A percentile compares a stretch with the other conserved stretches of the same genome.
phyloP scores from a whole-genome alignment of 2,329 filamentous ascomycete species.

The Ceratocystis albifundus region DNA sequence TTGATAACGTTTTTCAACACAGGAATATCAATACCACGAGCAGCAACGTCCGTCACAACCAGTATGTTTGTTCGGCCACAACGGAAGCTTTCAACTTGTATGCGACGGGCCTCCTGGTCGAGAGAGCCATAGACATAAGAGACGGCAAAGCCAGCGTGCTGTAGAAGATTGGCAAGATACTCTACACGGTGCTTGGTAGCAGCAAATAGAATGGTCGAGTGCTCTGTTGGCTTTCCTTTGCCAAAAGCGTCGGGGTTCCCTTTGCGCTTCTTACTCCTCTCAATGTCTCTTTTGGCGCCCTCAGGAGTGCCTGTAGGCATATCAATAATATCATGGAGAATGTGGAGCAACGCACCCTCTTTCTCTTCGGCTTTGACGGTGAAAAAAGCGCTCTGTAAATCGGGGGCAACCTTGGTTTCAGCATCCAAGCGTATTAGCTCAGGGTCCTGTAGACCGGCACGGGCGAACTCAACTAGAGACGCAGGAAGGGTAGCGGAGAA shows the following conservation, averaged over 20 bases:
- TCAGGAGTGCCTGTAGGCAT: conserved; percentile 61
- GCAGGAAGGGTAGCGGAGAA: conserved; percentile 94
- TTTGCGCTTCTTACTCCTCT: conserved; percentile 59
- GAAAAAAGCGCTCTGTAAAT: conserved; percentile 93
- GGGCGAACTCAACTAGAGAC: conserved; percentile 88
- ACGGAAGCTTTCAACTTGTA: conserved; percentile 84
- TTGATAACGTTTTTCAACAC: conserved; percentile 95
- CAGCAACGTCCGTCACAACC: conserved; percentile 92
- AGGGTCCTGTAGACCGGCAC: conserved; percentile 85
- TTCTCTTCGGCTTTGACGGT: conserved; percentile 85
- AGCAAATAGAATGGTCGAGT: conserved; percentile 90
- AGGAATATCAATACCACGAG: conserved; percentile 94
- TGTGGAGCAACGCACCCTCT: conserved; percentile 79
- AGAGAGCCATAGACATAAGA: conserved; percentile 92
- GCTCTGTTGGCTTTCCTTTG: conserved; percentile 64
- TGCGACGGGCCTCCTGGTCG: conserved; percentile 84
- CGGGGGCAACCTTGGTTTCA: conserved; percentile 90
- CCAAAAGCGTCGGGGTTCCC: conserved; percentile 43
- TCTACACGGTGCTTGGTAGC: conserved; percentile 97
- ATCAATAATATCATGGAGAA: conserved; percentile 84
- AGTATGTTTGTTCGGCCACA: conserved; percentile 75
- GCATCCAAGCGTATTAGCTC: conserved; percentile 81
- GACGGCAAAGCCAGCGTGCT: conserved; percentile 69
- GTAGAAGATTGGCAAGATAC: conserved; percentile 74
- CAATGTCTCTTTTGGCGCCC: conserved; percentile 37